These are phyloP conservation scores for Didymella exigua DNA, from an alignment of 2,329 filamentous ascomycete genomes.

Conservation along the genomic window DNA sequence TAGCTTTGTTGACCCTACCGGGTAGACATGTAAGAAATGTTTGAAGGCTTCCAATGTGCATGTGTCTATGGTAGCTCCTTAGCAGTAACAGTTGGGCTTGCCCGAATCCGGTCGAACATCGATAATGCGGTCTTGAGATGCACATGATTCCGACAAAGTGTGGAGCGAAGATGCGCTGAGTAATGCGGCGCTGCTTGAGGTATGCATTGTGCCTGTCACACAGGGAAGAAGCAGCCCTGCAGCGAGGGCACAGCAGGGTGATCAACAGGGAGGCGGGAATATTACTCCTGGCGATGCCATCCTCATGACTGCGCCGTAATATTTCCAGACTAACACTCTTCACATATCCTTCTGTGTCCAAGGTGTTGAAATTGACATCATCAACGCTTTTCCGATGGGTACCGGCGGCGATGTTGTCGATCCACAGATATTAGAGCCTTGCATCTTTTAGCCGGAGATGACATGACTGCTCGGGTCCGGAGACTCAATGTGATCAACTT, in stretches of 20 bases:
- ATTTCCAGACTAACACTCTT: not conserved
- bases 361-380: not conserved
- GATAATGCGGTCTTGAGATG: not conserved
- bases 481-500: not conserved
- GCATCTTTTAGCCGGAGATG: not conserved
- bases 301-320: not conserved
- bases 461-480: not conserved
- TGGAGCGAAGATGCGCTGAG: not conserved
- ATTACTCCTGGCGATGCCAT: not conserved
- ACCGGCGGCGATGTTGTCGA: not conserved
- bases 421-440: not conserved
- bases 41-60: not conserved
- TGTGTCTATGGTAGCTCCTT: not conserved
- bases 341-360: not conserved
- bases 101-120: not conserved
- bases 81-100: not conserved
- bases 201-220: not conserved
- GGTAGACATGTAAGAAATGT: not conserved
- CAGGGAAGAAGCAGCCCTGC: conserved; percentile 1
- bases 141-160: not conserved
- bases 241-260: conserved; percentile 2
- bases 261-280: conserved; percentile 5
- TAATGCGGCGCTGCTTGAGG: not conserved
- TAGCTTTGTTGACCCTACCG: not conserved
- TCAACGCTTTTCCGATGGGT: not conserved